These are phyloP conservation scores for Yueomyces sp. DNA, from an alignment of 1,139 yeast species.

Conservation along the genomic window DNA sequence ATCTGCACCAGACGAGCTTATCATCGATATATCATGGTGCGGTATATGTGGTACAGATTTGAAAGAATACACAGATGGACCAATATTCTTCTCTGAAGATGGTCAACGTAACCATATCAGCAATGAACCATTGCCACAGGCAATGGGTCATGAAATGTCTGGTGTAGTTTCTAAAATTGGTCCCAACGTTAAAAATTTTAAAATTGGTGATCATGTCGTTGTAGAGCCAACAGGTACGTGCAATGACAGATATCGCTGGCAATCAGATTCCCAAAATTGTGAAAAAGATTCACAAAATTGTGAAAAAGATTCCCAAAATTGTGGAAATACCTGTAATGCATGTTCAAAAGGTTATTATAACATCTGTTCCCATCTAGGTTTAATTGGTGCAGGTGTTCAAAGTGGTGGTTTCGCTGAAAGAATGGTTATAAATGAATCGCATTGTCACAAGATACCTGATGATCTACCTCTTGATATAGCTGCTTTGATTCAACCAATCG, in stretches of 20 bases:
- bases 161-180: constrained; percentile 33
- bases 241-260: constrained; percentile 28
- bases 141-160: constrained; percentile 52
- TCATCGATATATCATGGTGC: constrained; percentile 38
- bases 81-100: constrained; percentile 34
- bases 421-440: constrained; percentile 36
- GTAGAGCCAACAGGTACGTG: constrained; percentile 48
- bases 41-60: constrained; percentile 53
- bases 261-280: constrained; percentile 12
- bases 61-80: constrained; percentile 41
- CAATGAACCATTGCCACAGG: constrained; percentile 29
- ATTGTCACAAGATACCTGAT: constrained; percentile 35
- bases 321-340: constrained; percentile 26
- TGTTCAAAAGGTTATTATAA: constrained; percentile 36
- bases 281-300: constrained; percentile 5
- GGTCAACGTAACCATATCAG: constrained; percentile 24
- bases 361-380: constrained; percentile 32
- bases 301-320: not conserved
- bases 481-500: constrained; percentile 43
- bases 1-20: constrained; percentile 34
- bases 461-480: constrained; percentile 39
- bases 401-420: constrained; percentile 42
- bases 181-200: constrained; percentile 18
- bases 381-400: constrained; percentile 36
- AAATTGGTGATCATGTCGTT: constrained; percentile 35